Evolutionary conservation across 345 rosid genomes (phyloP).

Genomic region (Murraya koenigii): DNA sequence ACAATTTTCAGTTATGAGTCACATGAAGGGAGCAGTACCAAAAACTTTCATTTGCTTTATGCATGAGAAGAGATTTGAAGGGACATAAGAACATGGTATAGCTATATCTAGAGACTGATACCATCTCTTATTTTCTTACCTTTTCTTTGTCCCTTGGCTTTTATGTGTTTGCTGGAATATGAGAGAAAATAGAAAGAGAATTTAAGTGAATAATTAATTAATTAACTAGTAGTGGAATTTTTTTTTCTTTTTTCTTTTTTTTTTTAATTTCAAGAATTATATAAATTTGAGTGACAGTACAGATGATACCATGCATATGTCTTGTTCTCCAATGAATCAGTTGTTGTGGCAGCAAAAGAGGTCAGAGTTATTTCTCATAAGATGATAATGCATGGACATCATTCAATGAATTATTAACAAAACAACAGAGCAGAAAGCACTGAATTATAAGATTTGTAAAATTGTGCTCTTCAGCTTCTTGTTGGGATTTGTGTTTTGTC

Average conservation of each 20-base stretch:
- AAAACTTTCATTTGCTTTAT: constrained; percentile 14
- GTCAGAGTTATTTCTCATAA: background rate
- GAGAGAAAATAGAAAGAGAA: background rate
- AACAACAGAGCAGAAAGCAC: background rate
- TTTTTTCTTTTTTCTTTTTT: background rate
- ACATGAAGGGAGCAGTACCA: constrained; percentile 9
- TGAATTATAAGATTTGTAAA: background rate
- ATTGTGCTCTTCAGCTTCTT: constrained; percentile 5
- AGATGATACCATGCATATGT: background rate
- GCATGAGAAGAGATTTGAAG: constrained; percentile 20
- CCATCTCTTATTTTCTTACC: constrained; percentile 12
- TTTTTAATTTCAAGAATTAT: background rate
- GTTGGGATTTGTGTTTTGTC: constrained; percentile 38
- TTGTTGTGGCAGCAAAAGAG: constrained; percentile 4
- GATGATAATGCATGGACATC: constrained; percentile 2
- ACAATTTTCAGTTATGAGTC: constrained; percentile 6
- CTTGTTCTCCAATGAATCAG: constrained; percentile 3
- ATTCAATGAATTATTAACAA: constrained; percentile 22
- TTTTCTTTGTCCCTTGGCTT: constrained; percentile 24
- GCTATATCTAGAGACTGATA: background rate
- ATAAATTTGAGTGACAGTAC: too few species aligned
- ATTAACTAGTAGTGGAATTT: background rate
- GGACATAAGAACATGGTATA: constrained; percentile 22
- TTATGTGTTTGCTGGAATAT: constrained; percentile 9
- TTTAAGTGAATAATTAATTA: background rate